Conservation (phyloP, 1,284 basidiomycete genomes). For the Ceratobasidium sp. region DNA sequence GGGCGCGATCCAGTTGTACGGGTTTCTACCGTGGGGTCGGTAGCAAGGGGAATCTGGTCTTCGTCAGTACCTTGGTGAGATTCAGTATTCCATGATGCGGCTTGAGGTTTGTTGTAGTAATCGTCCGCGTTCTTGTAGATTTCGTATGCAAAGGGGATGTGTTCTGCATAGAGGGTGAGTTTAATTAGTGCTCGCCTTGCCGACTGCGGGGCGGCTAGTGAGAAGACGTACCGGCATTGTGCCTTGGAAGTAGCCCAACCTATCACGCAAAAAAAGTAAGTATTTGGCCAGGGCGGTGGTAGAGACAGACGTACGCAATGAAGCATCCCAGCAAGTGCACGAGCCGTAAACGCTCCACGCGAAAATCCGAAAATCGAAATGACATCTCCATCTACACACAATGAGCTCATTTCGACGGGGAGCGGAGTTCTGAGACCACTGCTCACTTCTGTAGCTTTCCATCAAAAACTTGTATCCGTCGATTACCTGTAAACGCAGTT, state of each 20-base stretch:
- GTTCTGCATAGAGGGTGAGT: not conserved
- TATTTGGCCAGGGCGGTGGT: not conserved
- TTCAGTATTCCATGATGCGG: not conserved
- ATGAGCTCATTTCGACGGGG: not conserved
- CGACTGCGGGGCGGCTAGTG: not conserved
- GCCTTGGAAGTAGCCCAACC: not conserved
- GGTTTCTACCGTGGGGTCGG: not conserved
- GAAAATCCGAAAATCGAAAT: conserved; percentile 41
- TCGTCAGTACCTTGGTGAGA: too few species aligned
- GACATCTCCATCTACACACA: conserved; percentile 26
- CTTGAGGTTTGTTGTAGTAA: not conserved
- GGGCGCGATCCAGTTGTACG: not conserved
- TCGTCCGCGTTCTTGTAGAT: not conserved
- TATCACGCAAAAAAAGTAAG: not conserved
- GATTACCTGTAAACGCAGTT: not conserved
- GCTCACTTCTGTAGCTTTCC: not conserved
- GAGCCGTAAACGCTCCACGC: conserved; percentile 40
- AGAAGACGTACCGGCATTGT: not conserved
- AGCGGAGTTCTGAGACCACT: not conserved
- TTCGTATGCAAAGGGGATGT: not conserved
- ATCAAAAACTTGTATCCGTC: conserved; percentile 13
- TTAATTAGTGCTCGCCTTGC: not conserved
- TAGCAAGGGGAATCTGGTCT: too few species aligned
- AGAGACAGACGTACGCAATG: conserved; percentile 1
- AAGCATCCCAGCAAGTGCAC: conserved; percentile 41